These are phyloP conservation scores for Withania somnifera DNA, from an alignment of 305 asterid species.

Conservation along the genomic window DNA sequence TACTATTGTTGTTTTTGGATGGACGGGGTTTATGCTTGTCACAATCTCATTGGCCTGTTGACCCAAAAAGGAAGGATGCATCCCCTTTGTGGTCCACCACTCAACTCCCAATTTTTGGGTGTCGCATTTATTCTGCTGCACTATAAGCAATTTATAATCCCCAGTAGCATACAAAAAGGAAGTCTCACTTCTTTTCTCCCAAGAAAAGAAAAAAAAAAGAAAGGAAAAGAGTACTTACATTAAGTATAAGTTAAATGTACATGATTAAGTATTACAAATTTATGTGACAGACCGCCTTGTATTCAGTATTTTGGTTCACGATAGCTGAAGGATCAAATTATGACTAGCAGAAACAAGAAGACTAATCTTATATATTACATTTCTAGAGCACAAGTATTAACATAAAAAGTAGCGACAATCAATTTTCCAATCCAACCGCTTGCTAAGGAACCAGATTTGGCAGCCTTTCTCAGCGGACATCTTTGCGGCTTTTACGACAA, in stretches of 20 bases:
- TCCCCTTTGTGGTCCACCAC: constrained; percentile 19
- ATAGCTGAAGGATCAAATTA: background rate
- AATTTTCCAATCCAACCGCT: constrained; percentile 10
- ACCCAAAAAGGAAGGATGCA: background rate
- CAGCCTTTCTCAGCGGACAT: background rate
- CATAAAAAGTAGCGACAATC: constrained; percentile 11
- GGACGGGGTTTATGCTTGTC: constrained; percentile 25
- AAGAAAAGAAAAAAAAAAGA: no score
- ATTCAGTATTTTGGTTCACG: background rate
- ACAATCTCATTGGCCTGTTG: background rate
- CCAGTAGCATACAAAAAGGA: background rate
- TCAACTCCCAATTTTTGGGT: background rate
- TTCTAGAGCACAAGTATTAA: constrained; percentile 5
- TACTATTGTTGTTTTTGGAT: background rate
- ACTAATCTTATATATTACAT: background rate
- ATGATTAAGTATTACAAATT: background rate
- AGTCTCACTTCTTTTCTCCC: background rate
- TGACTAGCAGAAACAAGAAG: background rate
- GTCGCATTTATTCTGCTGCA: background rate
- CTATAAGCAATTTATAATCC: background rate
- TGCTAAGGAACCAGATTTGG: background rate
- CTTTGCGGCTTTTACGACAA: background rate
- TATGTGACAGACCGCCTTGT: background rate
- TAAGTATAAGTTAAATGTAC: no score
- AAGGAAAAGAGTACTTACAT: background rate